These are phyloP conservation scores for Platanthera guangdongensis DNA, from an alignment of 106 monocot genomes.

Conservation along the genomic window DNA sequence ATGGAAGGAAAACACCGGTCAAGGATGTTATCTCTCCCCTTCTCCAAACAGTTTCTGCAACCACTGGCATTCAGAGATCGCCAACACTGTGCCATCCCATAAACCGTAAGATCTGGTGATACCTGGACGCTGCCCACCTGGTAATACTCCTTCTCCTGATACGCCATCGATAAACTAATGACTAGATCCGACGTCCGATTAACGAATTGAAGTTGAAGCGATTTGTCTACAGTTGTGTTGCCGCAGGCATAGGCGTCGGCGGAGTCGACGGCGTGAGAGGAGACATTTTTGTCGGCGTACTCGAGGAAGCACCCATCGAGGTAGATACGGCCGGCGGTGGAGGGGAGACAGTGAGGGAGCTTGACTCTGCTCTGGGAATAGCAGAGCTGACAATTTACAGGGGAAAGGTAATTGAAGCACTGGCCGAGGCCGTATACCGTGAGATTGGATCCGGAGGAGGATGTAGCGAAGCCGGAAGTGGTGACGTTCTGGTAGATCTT, in stretches of 20 bases:
- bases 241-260: constrained; percentile 17
- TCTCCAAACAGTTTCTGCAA: constrained; percentile 40
- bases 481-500: constrained; percentile 25
- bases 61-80: constrained; percentile 34
- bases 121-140: constrained; percentile 17
- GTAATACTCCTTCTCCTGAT: constrained; percentile 9
- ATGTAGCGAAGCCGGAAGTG: constrained; percentile 5
- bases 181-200: constrained; percentile 17
- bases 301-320: constrained; percentile 43
- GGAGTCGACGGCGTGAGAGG: constrained; percentile 16
- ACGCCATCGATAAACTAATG: constrained; percentile 24
- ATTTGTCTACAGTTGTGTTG: background rate
- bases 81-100: constrained; percentile 59
- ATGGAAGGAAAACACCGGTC: constrained; percentile 28
- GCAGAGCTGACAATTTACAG: constrained; percentile 31
- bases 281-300: constrained; percentile 20
- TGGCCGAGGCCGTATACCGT: constrained; percentile 30
- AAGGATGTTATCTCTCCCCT: constrained; percentile 13
- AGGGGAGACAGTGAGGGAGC: constrained; percentile 32
- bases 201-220: constrained; percentile 7
- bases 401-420: constrained; percentile 37
- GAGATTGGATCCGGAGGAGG: background rate
- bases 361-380: constrained; percentile 23
- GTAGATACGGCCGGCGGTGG: constrained; percentile 19
- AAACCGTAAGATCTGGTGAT: constrained; percentile 16